These are phyloP conservation scores for Monilinia fructicola DNA, from an alignment of 2,329 filamentous ascomycete species.

Conservation along the genomic window DNA sequence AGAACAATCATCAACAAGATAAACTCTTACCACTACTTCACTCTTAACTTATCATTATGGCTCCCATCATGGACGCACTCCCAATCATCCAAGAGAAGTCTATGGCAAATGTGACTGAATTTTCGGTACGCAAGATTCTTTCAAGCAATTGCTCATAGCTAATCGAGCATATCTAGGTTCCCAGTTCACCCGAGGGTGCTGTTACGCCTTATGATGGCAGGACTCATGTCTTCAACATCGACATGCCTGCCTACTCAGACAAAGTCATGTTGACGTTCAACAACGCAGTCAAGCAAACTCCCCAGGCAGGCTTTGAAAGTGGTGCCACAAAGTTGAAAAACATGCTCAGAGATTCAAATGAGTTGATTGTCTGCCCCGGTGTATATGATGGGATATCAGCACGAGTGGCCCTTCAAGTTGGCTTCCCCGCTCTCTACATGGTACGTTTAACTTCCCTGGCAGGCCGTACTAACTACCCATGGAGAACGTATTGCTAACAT, in stretches of 20 bases:
- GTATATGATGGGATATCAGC: slow-evolving; percentile 70
- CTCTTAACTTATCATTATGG: slow-evolving; percentile 6
- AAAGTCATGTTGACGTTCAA: slow-evolving; percentile 19
- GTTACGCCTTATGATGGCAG: slow-evolving; percentile 12
- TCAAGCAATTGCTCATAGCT: neutral
- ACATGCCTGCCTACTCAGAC: slow-evolving; percentile 19
- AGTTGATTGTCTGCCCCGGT: slow-evolving; percentile 48
- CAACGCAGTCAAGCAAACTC: slow-evolving; percentile 13
- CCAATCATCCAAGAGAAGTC: slow-evolving; percentile 15
- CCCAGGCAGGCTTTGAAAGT: neutral
- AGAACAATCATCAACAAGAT: slow-evolving; percentile 13
- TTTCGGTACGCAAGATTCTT: slow-evolving; percentile 1
- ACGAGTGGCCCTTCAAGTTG: slow-evolving; percentile 59
- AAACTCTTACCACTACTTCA: slow-evolving; percentile 7
- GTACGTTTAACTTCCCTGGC: slow-evolving; percentile 43
- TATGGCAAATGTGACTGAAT: neutral
- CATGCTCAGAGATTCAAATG: slow-evolving; percentile 20
- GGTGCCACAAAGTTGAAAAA: slow-evolving; percentile 24
- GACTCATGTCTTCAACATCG: slow-evolving; percentile 16
- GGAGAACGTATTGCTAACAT: neutral
- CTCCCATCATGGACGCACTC: slow-evolving; percentile 17
- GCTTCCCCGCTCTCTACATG: slow-evolving; percentile 68
- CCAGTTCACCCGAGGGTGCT: neutral
- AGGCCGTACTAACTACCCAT: neutral
- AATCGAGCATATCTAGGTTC: slow-evolving; percentile 1